Base-by-base conservation (phyloP, 1,284 basidiomycete genomes). In the Pisolithus thermaeus region DNA sequence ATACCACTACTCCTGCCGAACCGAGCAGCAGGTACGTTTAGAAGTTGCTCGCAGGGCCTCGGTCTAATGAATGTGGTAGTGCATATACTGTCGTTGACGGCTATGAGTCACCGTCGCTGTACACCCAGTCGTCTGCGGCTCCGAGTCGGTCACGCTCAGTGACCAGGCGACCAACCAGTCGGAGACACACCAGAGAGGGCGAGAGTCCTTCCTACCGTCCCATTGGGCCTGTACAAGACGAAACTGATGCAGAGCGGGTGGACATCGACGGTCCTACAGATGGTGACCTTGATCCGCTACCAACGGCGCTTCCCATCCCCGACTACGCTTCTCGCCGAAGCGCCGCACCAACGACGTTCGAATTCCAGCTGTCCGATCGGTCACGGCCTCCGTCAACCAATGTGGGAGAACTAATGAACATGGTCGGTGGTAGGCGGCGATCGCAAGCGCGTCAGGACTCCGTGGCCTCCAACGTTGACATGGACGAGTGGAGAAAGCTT, bases 401-500 rank as follows among this genome's bases (percentile, higher is more conserved):
- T 16, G 46, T 39, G 40, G 46, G 47, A 36, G 53, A 55, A 16
- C 41, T 55, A 6, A 38, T 49, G 6, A 40, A 32, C 12, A 39
- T 55, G 7, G 36, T 32, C 18, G 39, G 16, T 28, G 38, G 39
- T 16, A 25, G 42, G 7, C 51, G 30, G 8, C 53, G 49, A 18
- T 28, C 49, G 9, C 38, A 42, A 18, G 32, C 41, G 32, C 53
- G 55, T 27, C 39, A 30, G 28, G 53, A 56, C 20, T 56, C 55
- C 14, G 22, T 40, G 4, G 36, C 1, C 27, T 55, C 54, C 22
- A 55, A 22, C 40, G 43, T 56, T 18, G 43, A 56, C 44, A 45
- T 52, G 43, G 27, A 56, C 16, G 53, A 49, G 43, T 56, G 55
- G 55, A 51, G 38, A 40, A 56, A 35, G 36, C 55, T 56, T 32